Base-by-base conservation (phyloP, 1,284 basidiomycete genomes). In the Puccinia hordei region DNA sequence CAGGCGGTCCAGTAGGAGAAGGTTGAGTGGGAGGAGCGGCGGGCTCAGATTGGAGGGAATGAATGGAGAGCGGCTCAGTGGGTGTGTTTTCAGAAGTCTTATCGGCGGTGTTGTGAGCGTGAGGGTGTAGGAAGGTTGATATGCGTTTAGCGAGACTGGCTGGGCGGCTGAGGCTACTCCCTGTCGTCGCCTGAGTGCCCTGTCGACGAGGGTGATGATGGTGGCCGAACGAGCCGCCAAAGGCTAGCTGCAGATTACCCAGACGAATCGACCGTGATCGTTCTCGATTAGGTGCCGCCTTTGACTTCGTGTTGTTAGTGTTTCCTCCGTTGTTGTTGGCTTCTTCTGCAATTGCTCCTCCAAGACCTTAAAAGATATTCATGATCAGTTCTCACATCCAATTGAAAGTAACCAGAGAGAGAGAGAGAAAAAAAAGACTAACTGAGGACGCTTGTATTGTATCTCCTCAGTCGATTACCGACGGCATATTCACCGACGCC, bases 401-500 rank as follows among this genome's bases (percentile, higher is more conserved):
- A 12, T 49, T 46, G 38, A 17, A 27, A 72, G 46, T 35, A 12
- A n/a, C n/a, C n/a, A n/a, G n/a, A n/a, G n/a, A n/a, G n/a, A n/a
- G n/a, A n/a, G n/a, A n/a, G n/a, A n/a, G n/a, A n/a, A n/a, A n/a
- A 27, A 17, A 71, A 41, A 6, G 6, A 80, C 77, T 72, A 17
- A 80, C 78, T 80, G 22, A 73, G 24, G 30, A 44, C 35, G 65
- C 71, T 80, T 19, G 78, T 73, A 57, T 80, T 80, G 44, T 73
- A 80, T 57, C 71, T 63, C 41, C 78, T 63, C 33, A 80, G 73
- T n/a, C 71, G 41, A 53, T 80, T 80, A 15, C 78, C 78, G 9
- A 80, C 69, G 8, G 78, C 78, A 73, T 33, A 51, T 35, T 73
- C 78, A 38, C 78, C 78, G 24, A 73, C 71, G 10, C 78, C 78